phyloP scores from a whole-genome alignment of 2,329 filamentous ascomycete genomes.

The Arthroderma uncinatum region DNA sequence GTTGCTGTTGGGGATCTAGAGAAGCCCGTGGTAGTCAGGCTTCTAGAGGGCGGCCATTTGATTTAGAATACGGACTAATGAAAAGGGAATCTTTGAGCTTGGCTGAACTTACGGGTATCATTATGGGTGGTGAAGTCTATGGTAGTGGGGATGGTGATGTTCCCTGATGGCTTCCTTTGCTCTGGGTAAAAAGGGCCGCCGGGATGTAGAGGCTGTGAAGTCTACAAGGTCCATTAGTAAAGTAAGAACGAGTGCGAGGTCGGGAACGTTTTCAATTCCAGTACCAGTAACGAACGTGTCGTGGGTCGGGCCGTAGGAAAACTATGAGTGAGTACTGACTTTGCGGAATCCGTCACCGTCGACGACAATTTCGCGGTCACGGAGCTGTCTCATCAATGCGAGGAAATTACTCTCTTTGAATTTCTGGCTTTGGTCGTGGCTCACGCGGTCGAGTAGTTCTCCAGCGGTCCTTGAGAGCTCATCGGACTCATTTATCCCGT shows the following conservation, averaged over 20 bases:
- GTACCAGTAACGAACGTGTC: conserved; percentile 27
- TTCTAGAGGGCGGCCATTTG: background rate
- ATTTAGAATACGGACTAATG: background rate
- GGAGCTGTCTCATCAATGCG: conserved; percentile 62
- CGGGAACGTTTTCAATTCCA: conserved; percentile 18
- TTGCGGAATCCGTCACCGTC: conserved; percentile 51
- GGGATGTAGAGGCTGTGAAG: conserved; percentile 36
- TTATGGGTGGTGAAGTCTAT: background rate
- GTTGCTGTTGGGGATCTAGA: background rate
- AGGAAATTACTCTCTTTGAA: conserved; percentile 71
- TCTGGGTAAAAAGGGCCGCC: conserved; percentile 38
- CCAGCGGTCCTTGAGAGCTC: conserved; percentile 63
- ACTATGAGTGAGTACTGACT: conserved; percentile 37
- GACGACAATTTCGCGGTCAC: conserved; percentile 60
- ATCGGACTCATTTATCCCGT: conserved; percentile 43
- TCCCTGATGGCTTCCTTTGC: conserved; percentile 8
- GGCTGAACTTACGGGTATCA: conserved; percentile 14
- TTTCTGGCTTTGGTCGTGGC: conserved; percentile 57
- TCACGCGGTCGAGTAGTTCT: conserved; percentile 57
- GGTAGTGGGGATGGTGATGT: background rate
- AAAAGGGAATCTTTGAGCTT: background rate
- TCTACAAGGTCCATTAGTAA: conserved; percentile 29
- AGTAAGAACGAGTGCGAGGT: conserved; percentile 18
- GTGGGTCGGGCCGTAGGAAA: conserved; percentile 23
- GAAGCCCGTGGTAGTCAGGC: background rate